Conservation (phyloP, 257 asterid species). For the Ehretia macrophylla region DNA sequence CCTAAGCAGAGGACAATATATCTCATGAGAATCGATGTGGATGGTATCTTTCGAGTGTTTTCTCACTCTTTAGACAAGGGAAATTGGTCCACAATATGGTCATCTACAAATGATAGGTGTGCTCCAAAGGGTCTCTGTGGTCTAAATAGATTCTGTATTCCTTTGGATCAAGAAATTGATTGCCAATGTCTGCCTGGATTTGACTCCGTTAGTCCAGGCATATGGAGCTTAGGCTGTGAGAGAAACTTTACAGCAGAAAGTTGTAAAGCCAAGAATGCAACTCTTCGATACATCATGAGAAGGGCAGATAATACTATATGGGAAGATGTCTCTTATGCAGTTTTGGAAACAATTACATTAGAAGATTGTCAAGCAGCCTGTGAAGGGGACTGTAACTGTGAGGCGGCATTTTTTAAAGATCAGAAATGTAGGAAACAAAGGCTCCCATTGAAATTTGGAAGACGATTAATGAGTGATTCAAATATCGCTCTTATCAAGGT, state of each 20-base stretch:
- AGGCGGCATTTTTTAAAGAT: constrained; percentile 27
- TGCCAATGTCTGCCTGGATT: constrained; percentile 52
- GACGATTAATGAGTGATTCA: constrained; percentile 5
- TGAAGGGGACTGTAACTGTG: constrained; percentile 50
- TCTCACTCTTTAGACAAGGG: constrained; percentile 18
- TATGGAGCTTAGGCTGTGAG: constrained; percentile 31
- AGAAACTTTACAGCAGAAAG: constrained; percentile 14
- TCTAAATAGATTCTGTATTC: constrained; percentile 34
- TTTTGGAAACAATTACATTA: background rate
- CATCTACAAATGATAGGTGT: constrained; percentile 22
- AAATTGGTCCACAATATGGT: constrained; percentile 20
- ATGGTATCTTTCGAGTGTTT: constrained; percentile 44
- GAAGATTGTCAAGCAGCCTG: constrained; percentile 39
- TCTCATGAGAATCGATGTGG: constrained; percentile 36
- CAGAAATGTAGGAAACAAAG: constrained; percentile 34
- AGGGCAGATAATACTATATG: background rate
- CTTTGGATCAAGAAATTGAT: background rate
- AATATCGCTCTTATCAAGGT: constrained; percentile 31
- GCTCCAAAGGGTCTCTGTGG: constrained; percentile 49
- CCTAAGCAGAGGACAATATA: constrained; percentile 17
- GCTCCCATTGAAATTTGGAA: constrained; percentile 50
- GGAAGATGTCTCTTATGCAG: no score
- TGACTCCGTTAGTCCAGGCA: constrained; percentile 19
- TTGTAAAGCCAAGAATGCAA: constrained; percentile 12
- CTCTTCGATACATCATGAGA: constrained; percentile 14